Evolutionary conservation across 2,329 filamentous ascomycete species (phyloP).

Genomic region (Fusarium solani-melongenae): DNA sequence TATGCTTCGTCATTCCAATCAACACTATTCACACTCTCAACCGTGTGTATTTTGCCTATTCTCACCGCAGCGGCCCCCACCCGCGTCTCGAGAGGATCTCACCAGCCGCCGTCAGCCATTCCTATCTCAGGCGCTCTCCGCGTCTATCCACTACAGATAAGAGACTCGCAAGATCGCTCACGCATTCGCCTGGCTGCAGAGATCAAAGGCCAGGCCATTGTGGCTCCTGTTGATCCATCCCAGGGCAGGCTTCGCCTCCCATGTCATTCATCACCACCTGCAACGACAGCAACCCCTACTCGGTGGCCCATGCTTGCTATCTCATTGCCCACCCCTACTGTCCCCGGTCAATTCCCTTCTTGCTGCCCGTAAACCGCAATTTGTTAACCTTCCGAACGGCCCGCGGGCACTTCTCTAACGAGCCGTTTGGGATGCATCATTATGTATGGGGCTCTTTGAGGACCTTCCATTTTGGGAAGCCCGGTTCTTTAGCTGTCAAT

Average conservation of each 20-base stretch:
- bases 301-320: not conserved
- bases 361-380: not conserved
- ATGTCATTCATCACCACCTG: constrained; percentile 1
- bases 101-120: not conserved
- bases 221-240: not conserved
- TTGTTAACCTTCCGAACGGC: not conserved
- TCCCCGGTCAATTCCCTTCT: not conserved
- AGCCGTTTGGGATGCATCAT: not conserved
- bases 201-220: constrained; percentile 3
- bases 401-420: constrained; percentile 2
- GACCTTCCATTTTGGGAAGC: constrained; percentile 1
- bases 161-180: not conserved
- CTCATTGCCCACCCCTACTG: not conserved
- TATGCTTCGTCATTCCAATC: constrained; percentile 11
- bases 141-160: constrained; percentile 3
- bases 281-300: constrained; percentile 1
- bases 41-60: constrained; percentile 13
- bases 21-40: constrained; percentile 15
- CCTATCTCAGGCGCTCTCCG: not conserved
- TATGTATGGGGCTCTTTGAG: not conserved
- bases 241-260: not conserved
- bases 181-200: not conserved
- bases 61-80: constrained; percentile 13
- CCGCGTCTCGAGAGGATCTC: constrained; percentile 4
- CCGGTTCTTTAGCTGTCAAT: not conserved